Evolutionary conservation across 805 yeast species (phyloP), one percentile per base, ranked within the genome.

Genomic region (Millerago galiae): DNA sequence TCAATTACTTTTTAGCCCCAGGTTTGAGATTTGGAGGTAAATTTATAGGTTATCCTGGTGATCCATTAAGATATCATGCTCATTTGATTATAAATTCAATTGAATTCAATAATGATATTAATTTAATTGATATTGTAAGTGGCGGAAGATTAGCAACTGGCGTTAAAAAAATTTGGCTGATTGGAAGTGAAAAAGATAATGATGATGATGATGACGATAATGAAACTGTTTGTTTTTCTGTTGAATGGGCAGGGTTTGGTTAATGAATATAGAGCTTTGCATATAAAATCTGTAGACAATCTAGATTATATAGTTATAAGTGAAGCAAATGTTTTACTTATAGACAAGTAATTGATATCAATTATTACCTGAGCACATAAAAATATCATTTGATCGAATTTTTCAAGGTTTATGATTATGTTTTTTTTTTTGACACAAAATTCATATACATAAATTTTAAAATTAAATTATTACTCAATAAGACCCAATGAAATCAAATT

Each of bases 231-330:
- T 73, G 74, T 14, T 91, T 77, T 56, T 83, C 95, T 6, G 67
- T 91, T 2, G 96, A 91, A 63, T 91, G 99, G 99, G 89, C 98
- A 1, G 97, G 96, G 0, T 91, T 91, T 65, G 97, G 96, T 44
- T 88, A 8, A 29, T 21, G 24, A 21, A 21, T 21, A 21, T 21
- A 21, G 24, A 21, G 4, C 4, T 21, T 21, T 21, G 24, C 24
- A 21, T 21, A 5, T 4, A 21, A 21, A 21, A 21, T 4, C 24
- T 21, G 24, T 21, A 21, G 24, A 21, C n/a, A 21, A 5, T 7
- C 24, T 21, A 7, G 24, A 5, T 21, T 21, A 7, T 21, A 21
- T 21, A 21, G 7, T 21, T 21, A 21, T 5, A 21, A 21, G 24
- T 21, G 24, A n/a, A n/a, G n/a, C n/a, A n/a, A n/a, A n/a, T n/a